These are phyloP conservation scores for Metschnikowia matae DNA, from an alignment of 805 yeast species.

Conservation along the genomic window DNA sequence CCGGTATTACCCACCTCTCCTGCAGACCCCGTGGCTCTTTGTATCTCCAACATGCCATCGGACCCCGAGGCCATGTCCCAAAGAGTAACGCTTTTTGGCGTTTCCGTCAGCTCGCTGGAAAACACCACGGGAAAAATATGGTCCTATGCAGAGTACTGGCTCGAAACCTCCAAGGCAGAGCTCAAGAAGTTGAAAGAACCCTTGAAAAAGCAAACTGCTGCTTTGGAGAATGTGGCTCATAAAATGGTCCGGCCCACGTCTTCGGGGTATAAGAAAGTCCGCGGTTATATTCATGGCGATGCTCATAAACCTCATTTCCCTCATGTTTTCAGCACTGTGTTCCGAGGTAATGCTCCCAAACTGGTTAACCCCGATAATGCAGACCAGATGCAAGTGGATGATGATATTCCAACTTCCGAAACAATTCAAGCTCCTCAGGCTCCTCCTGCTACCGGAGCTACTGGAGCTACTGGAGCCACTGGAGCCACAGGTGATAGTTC, in stretches of 20 bases:
- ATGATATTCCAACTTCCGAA: neutral
- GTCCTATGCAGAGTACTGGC: slow-evolving; percentile 1
- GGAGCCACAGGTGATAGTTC: no score
- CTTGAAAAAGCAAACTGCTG: neutral
- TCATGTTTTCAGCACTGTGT: neutral
- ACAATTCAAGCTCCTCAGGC: neutral
- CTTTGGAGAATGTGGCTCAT: slow-evolving; percentile 1
- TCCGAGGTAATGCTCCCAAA: neutral
- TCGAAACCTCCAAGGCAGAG: neutral
- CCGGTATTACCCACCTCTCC: neutral
- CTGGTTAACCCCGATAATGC: neutral
- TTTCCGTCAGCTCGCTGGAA: neutral
- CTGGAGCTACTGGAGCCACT: no score
- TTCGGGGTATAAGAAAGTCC: neutral
- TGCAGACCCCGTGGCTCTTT: slow-evolving; percentile 1
- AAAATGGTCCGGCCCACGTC: neutral
- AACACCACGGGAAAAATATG: neutral
- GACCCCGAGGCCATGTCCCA: neutral
- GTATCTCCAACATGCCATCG: neutral
- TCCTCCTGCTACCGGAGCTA: slow-evolving; percentile 1
- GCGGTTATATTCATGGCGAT: slow-evolving; percentile 1
- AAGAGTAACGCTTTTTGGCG: neutral
- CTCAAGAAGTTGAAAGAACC: slow-evolving; percentile 5
- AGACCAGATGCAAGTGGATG: neutral
- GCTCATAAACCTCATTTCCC: neutral